Conservation (phyloP, 192 early-diverging fungal genomes). For the Rhizophagus sp. region DNA sequence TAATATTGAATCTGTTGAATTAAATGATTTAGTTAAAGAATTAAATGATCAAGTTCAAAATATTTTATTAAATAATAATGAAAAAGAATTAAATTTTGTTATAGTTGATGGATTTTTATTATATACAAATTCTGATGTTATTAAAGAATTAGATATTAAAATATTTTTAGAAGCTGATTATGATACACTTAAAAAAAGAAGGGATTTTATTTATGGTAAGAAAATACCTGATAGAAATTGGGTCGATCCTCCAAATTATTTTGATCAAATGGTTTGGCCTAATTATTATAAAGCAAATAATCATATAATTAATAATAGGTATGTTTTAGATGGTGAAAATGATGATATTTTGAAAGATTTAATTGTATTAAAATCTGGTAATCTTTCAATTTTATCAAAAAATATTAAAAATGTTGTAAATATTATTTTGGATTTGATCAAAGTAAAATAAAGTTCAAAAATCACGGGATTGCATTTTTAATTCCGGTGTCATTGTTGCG, state of each 20-base stretch:
- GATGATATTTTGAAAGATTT: too few relatives aligned
- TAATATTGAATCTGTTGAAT: neutral
- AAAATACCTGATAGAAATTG: slow-evolving; percentile 71
- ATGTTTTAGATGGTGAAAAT: too few relatives aligned
- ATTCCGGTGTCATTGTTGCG: too few relatives aligned
- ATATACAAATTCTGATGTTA: slow-evolving; percentile 51
- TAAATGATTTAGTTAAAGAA: neutral
- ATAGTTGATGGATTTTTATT: slow-evolving; percentile 84
- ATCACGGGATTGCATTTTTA: too few relatives aligned
- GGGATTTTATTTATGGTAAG: slow-evolving; percentile 66
- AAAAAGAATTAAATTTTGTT: slow-evolving; percentile 38
- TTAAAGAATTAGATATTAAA: slow-evolving; percentile 47
- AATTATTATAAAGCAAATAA: slow-evolving; percentile 50
- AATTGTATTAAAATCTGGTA: too few relatives aligned
- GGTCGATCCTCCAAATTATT: slow-evolving; percentile 77
- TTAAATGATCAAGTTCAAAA: neutral
- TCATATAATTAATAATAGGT: too few relatives aligned
- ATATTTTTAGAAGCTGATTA: slow-evolving; percentile 63
- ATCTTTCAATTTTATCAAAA: too few relatives aligned
- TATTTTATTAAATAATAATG: neutral
- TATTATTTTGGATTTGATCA: too few relatives aligned
- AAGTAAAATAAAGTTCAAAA: too few relatives aligned
- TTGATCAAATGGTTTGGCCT: slow-evolving; percentile 76
- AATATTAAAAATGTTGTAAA: too few relatives aligned
- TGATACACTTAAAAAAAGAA: slow-evolving; percentile 60